Base-by-base conservation (phyloP, 163 green algal species). In the Scenedesmus sp. region DNA sequence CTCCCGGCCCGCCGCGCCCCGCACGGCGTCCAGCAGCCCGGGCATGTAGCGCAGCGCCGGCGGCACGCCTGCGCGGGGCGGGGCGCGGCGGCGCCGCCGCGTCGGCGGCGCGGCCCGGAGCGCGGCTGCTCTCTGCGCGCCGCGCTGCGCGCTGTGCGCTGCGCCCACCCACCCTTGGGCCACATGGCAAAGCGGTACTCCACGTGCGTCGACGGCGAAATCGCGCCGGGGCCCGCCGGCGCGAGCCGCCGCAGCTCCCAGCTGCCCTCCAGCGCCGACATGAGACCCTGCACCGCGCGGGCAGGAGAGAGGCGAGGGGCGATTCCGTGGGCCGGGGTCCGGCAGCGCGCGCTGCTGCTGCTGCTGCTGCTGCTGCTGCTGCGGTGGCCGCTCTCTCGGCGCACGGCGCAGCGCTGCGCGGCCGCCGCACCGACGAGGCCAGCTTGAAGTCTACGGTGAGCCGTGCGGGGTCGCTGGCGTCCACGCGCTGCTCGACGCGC, bases 151-250 rank as follows among this genome's bases (percentile, higher is more conserved):
- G 39, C 10, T 47, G 39, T 10, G 39, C 39, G 39, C 10, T 47
- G 39, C 39, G 10, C 39, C 5, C 51, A 34, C 48, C 18, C 14
- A 81, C 74, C 75, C 71, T 71, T 83, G 0, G 75, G 75, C 75
- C 75, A 83, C 75, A 83, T 83, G 17, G 69, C 39, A 53, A 83
- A 83, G 29, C 22, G 24, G 54, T 83, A 83, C 31, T 39, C 69
- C 1, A 77, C 56, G 7, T 24, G 48, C 13, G 64, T 83, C n/a
- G 64, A 24, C 22, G n/a, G 50, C 22, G 6, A 24, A 36, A n/a
- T n/a, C 15, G 14, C 22, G n/a, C 9, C 58, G 2, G 48, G n/a
- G 1, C 24, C 24, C 39, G 47, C 36, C 29, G 73, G 11, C 9
- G 15, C 10, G 34, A 67, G 47, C 53, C 58, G 51, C 39, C 69